Base-by-base conservation (phyloP, 371 early-diverging fungal species). In the Blastocladiella emersonii region DNA sequence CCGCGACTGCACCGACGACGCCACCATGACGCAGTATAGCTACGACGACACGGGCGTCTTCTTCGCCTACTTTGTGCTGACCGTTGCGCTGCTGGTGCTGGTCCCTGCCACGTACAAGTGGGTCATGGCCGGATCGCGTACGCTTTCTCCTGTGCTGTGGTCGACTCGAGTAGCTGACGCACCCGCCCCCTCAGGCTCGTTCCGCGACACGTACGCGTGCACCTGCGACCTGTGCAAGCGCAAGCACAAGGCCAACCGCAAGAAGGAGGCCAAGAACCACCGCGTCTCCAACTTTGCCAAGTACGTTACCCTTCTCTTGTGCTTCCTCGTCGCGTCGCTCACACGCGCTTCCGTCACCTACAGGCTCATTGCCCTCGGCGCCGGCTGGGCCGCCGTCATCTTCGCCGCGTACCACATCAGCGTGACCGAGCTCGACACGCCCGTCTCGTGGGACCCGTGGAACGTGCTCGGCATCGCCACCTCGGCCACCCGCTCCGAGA, bases 1-100 rank as follows among this genome's bases (percentile, higher is more conserved):
- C 19, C 41, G 19, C 41, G 41, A 41, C 41, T 41, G 19, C 41
- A 41, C 48, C 39, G 48, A 17, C n/a, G n/a, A 5, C 48, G 21
- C 25, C 48, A 51, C 27, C 32, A 63, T 57, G 45, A 63, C 44
- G 66, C 70, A 90, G 75, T 93, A 94, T 77, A 79, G 80, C 56
- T 97, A 94, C 72, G 97, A 97, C 77, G 92, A 93, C 75, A 81
- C 85, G 67, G 97, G 97, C 41, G 90, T 88, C 66, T 88, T 87
- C 65, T 97, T 95, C 78, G 86, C 85, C 76, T 94, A 89, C 78
- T 97, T 93, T 74, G 77, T 94, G 34, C 71, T 92, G 63, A 83
- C 94, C 5, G 75, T 92, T 49, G 78, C 94, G 64, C 78, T 82
- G 39, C 73, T 97, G 59, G 73, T 85, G 37, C 78, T 95, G 61